Evolutionary conservation across 2,329 filamentous ascomycete species (phyloP), one percentile per base, ranked within the genome.

Genomic region (Aspergillus caelatus): DNA sequence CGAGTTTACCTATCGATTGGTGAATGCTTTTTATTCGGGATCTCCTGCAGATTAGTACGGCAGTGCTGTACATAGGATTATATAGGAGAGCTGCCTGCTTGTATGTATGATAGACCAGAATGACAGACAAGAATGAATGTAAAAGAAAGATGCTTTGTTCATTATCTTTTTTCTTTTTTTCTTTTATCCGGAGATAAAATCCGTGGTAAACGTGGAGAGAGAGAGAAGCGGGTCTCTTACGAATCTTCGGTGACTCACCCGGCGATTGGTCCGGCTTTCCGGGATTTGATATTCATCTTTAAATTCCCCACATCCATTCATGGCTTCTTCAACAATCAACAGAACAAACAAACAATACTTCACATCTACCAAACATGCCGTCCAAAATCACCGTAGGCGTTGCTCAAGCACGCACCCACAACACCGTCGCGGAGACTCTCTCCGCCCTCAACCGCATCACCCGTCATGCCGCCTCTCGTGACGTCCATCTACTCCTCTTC

Each of bases 401-500:
- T 62, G 78, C 80, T 36, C 81, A 83, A 70, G 78, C 80, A 54
- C 79, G 79, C 68, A 83, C 82, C 14, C 78, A 76, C 23, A 66
- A 75, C 41, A 75, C 75, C 4, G 72, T 76, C 19, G 30, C 79
- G 28, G 80, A 85, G 39, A 96, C 93, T 1, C 85, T 97, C 61
- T 72, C 78, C 8, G 85, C 89, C 41, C 85, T 97, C 57, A 84
- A 88, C 71, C 69, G 76, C 12, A 87, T 91, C 16, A 89, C 91
- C 39, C 80, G 79, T 28, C 79, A 83, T 41, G 93, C 93, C n/a
- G 86, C 89, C 45, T 83, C 75, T 14, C 77, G 81, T 48, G 81
- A 81, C 55, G 82, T 87, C 19, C 81, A 95, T 75, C 84, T 97
- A 57, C 84, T 97, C 32, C 87, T 97, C 58, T 94, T 97, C 65